phyloP scores from a whole-genome alignment of 345 rosid genomes.

The Syzygium grande region DNA sequence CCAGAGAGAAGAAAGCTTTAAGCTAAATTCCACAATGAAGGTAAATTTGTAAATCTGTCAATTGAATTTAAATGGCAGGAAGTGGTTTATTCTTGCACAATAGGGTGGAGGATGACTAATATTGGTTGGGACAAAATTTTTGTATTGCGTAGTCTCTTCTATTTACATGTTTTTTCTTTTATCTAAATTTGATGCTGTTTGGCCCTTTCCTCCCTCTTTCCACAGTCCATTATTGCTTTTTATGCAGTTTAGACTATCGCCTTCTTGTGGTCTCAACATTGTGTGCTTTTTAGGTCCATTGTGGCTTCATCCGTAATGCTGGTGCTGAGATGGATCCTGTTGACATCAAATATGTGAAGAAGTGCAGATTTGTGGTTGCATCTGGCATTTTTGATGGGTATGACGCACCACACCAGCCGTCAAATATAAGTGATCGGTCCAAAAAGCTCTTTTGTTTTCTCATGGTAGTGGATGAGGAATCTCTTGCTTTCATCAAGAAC shows the following conservation, averaged over 20 bases:
- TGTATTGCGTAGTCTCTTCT: neutral
- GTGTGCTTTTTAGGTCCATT: slow-evolving; percentile 52
- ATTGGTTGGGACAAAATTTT: neutral
- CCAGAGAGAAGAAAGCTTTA: slow-evolving; percentile 72
- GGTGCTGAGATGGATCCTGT: slow-evolving; percentile 79
- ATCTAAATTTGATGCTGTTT: neutral
- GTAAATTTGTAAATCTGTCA: slow-evolving; percentile 17
- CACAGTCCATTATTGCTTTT: neutral
- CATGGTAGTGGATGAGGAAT: slow-evolving; percentile 82
- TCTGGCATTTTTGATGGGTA: slow-evolving; percentile 95
- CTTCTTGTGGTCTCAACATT: neutral
- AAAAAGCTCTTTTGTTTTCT: slow-evolving; percentile 84
- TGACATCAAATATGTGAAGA: slow-evolving; percentile 60
- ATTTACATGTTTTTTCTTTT: neutral
- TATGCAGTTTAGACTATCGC: neutral
- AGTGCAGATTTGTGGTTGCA: slow-evolving; percentile 83
- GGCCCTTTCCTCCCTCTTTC: neutral
- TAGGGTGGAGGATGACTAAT: neutral
- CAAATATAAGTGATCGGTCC: slow-evolving; percentile 69
- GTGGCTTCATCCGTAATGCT: slow-evolving; percentile 77
- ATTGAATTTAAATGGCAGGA: neutral
- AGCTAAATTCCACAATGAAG: slow-evolving; percentile 67
- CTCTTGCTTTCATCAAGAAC: slow-evolving; percentile 50
- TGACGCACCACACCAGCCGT: slow-evolving; percentile 85
- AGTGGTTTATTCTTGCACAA: neutral